phyloP scores from a whole-genome alignment of 768 basidiomycete genomes.

The Scleroderma citrinum region DNA sequence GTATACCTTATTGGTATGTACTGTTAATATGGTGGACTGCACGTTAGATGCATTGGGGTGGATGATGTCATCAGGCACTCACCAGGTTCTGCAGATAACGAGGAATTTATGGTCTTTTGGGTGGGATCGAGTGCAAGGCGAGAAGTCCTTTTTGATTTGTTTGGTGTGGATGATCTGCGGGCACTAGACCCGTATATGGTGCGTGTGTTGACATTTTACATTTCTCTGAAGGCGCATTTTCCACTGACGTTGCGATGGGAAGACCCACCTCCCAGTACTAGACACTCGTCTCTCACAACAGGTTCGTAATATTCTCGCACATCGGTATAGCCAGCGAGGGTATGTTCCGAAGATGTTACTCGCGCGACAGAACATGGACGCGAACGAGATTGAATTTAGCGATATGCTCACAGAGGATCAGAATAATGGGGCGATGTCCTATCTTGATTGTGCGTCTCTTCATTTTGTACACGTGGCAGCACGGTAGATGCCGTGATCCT shows the following conservation, averaged over 20 bases:
- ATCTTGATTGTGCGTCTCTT: slow-evolving; percentile 69
- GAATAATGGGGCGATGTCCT: slow-evolving; percentile 93
- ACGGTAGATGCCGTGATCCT: not conserved
- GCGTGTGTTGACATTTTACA: slow-evolving; percentile 12
- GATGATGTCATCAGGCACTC: slow-evolving; percentile 9
- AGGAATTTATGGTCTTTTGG: slow-evolving; percentile 86
- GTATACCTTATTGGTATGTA: slow-evolving; percentile 85
- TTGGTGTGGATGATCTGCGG: slow-evolving; percentile 76
- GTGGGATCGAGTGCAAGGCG: slow-evolving; percentile 79
- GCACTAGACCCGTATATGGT: slow-evolving; percentile 68
- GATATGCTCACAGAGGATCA: slow-evolving; percentile 97
- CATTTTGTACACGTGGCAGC: not conserved
- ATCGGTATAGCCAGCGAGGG: slow-evolving; percentile 52
- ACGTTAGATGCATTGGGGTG: not conserved
- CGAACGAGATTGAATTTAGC: slow-evolving; percentile 88
- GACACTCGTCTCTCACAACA: slow-evolving; percentile 76
- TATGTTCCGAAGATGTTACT: slow-evolving; percentile 59
- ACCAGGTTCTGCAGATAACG: slow-evolving; percentile 59
- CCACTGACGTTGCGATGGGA: slow-evolving; percentile 5
- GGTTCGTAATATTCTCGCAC: slow-evolving; percentile 77
- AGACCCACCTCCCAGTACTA: slow-evolving; percentile 69
- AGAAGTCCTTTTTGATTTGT: slow-evolving; percentile 75
- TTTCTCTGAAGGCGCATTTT: not conserved
- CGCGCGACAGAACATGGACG: slow-evolving; percentile 91
- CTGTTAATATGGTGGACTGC: not conserved